Percentiles rank a stretch among this genome's conserved stretches.
Conservation (phyloP, 768 basidiomycete species). For the Daedalea quercina region DNA sequence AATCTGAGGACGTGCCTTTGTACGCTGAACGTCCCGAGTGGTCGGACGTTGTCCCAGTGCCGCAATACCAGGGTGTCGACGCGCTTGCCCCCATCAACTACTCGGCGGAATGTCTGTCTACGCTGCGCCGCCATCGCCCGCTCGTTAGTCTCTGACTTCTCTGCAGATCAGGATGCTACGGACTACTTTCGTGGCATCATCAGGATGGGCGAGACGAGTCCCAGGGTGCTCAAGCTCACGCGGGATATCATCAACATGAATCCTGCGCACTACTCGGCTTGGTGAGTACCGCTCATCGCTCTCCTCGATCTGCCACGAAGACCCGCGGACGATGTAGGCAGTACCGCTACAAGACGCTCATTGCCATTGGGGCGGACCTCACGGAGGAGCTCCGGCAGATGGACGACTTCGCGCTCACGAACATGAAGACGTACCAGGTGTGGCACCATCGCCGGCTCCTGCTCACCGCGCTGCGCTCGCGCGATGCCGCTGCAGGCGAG, state of each 20-base stretch:
- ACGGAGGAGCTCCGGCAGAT: slow-evolving; percentile 75
- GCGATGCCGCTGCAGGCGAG: slow-evolving; percentile 40
- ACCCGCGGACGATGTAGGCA: slow-evolving; percentile 51
- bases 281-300: slow-evolving; percentile 42
- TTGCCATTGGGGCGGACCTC: slow-evolving; percentile 60
- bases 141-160: not conserved
- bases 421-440: slow-evolving; percentile 95
- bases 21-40: slow-evolving; percentile 68
- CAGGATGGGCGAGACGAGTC: slow-evolving; percentile 69
- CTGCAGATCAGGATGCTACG: slow-evolving; percentile 84
- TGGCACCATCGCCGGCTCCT: slow-evolving; percentile 90
- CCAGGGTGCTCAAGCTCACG: slow-evolving; percentile 80
- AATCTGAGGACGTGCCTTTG: slow-evolving; percentile 19
- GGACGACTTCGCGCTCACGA: slow-evolving; percentile 77
- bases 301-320: not conserved
- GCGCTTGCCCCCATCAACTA: slow-evolving; percentile 94
- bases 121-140: not conserved
- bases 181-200: slow-evolving; percentile 87
- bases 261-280: slow-evolving; percentile 95
- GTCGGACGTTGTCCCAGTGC: slow-evolving; percentile 72
- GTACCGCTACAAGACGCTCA: slow-evolving; percentile 85
- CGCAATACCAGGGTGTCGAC: slow-evolving; percentile 72
- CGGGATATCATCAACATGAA: slow-evolving; percentile 86
- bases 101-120: slow-evolving; percentile 57
- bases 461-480: slow-evolving; percentile 41